A percentile compares a stretch with the other conserved stretches of the same genome.
Conservation (phyloP, 2,329 filamentous ascomycete genomes). For the Aphanoascus verrucosus region DNA sequence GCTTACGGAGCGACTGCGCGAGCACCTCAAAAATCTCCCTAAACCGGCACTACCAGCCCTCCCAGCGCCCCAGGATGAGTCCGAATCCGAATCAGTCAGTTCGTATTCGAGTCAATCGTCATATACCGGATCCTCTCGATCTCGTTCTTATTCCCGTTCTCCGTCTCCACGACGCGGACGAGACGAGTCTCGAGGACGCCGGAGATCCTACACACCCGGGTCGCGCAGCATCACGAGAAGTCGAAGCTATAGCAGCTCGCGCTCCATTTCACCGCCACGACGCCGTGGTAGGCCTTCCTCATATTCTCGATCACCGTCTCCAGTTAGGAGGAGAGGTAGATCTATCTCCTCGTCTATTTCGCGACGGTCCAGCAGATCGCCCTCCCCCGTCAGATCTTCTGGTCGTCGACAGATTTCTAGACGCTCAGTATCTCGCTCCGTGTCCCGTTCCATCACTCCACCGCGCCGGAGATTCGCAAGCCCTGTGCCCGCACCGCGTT, state of each 20-base stretch:
- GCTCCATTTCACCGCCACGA: slow-evolving; percentile 25
- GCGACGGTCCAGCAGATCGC: slow-evolving; percentile 15
- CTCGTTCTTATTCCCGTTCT: slow-evolving; percentile 37
- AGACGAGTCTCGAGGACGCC: slow-evolving; percentile 15
- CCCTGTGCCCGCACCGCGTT: slow-evolving; percentile 18
- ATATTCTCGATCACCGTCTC: slow-evolving; percentile 27
- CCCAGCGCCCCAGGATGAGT: slow-evolving; percentile 43
- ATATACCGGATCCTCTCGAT: slow-evolving; percentile 40
- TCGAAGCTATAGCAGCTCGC: slow-evolving; percentile 30
- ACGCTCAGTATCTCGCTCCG: slow-evolving; percentile 26
- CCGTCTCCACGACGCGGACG: slow-evolving; percentile 33
- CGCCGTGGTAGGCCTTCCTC: slow-evolving; percentile 22
- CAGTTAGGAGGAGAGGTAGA: slow-evolving; percentile 16
- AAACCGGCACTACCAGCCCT: slow-evolving; percentile 68
- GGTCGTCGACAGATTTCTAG: slow-evolving; percentile 14
- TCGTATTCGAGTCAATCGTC: slow-evolving; percentile 69
- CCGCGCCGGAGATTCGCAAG: slow-evolving; percentile 7
- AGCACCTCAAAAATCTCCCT: slow-evolving; percentile 77
- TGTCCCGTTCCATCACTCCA: slow-evolving; percentile 26
- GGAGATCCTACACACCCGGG: slow-evolving; percentile 12
- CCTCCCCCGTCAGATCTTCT: slow-evolving; percentile 20
- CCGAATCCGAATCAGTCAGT: slow-evolving; percentile 55
- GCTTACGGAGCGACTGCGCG: slow-evolving; percentile 89
- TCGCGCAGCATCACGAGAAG: slow-evolving; percentile 21
- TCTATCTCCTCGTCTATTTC: slow-evolving; percentile 25